These are phyloP conservation scores for Paramarasmius palmivorus DNA, from an alignment of 1,284 basidiomycete genomes.

Conservation along the genomic window DNA sequence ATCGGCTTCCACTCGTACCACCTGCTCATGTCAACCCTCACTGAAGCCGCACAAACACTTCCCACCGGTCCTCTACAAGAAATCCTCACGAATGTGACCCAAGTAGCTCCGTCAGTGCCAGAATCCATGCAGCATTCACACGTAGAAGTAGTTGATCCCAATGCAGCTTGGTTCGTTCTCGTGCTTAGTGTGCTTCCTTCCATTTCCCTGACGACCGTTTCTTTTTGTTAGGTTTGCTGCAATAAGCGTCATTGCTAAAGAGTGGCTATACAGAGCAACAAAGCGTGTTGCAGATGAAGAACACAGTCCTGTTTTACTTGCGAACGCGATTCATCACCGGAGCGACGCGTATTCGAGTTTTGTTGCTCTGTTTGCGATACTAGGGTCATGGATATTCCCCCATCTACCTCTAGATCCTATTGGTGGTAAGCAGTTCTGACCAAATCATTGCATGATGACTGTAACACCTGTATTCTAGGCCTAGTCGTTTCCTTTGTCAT, in stretches of 20 bases:
- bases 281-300: constrained; percentile 89
- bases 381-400: constrained; percentile 84
- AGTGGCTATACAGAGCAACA: constrained; percentile 90
- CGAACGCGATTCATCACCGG: constrained; percentile 93
- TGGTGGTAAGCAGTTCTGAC: constrained; percentile 61
- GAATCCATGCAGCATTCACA: constrained; percentile 56
- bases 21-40: constrained; percentile 69
- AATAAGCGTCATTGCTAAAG: constrained; percentile 80
- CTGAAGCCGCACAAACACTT: constrained; percentile 55
- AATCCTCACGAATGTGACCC: constrained; percentile 55
- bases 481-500: constrained; percentile 90
- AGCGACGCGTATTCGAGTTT: constrained; percentile 91
- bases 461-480: constrained; percentile 40
- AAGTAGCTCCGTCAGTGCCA: constrained; percentile 54
- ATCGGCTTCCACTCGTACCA: constrained; percentile 93
- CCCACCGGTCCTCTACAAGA: constrained; percentile 64
- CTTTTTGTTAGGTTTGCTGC: constrained; percentile 60
- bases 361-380: constrained; percentile 87
- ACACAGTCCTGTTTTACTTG: constrained; percentile 86
- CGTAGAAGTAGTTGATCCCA: constrained; percentile 76
- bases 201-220: background rate
- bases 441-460: background rate
- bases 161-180: constrained; percentile 82
- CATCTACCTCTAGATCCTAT: constrained; percentile 92
- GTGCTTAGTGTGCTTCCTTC: background rate